Evolutionary conservation across 2,329 filamentous ascomycete genomes (phyloP), one percentile per base, ranked within the genome.

Genomic region (Aspergillus fumigatiaffinis): DNA sequence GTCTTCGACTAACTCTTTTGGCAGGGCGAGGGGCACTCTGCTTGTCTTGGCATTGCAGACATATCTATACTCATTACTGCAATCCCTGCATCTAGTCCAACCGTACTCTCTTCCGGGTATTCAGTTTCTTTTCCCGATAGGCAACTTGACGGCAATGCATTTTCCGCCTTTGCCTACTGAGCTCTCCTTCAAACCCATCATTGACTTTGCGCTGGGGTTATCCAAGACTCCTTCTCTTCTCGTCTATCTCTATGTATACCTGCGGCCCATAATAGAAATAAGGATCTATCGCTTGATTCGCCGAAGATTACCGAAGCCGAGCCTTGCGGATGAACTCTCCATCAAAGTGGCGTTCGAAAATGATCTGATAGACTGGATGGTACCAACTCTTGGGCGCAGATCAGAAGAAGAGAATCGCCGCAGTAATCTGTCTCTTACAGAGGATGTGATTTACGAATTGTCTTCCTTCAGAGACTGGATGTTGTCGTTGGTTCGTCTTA

Each of bases 321-420:
- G 63, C 32, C 61, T 70, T 7, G 73, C 74, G 12, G 74, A 77
- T 62, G 73, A 74, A 32, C 67, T 76, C 28, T 77, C 75, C 7
- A 68, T 77, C 53, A 68, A 71, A 52, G 74, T 77, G 56, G 75
- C 75, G 7, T 65, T 69, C n/a, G 74, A 77, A 46, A 75, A 76
- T 60, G 76, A 76, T 46, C 68, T 77, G 17, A 68, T 77, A 47
- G 75, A 77, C 53, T 77, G 75, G 75, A 74, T 76, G 44, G 69
- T 75, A 23, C 75, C 75, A 10, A 69, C 69, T 4, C 63, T 76
- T 6, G 75, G 74, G 3, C 73, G 74, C 46, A 69, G 72, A 52
- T 67, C 73, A n/a, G 70, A 73, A 50, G 74, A 77, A 58, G 75
- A 77, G 57, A 67, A 65, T 51, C 63, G 65, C n/a, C 73, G 75